phyloP scores from a whole-genome alignment of 495 filamentous ascomycete species.

The Tuber calosporum region DNA sequence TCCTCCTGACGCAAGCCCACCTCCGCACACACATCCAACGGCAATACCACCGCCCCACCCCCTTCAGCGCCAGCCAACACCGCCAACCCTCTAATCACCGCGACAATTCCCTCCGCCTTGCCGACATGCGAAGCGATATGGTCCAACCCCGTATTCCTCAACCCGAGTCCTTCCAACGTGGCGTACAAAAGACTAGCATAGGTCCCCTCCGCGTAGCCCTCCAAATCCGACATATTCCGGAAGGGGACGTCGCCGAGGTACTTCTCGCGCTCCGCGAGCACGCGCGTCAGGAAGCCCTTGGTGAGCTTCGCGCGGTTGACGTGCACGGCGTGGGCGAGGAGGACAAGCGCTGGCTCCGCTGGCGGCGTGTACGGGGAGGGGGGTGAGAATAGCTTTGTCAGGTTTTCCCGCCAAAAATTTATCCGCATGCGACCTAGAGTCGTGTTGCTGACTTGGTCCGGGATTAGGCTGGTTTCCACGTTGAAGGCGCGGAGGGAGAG shows the following conservation, averaged over 20 bases:
- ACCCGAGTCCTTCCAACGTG: slow-evolving; percentile 65
- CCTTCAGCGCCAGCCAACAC: slow-evolving; percentile 68
- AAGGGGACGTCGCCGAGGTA: slow-evolving; percentile 80
- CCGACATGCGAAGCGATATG: slow-evolving; percentile 91
- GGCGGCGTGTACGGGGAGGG: slow-evolving; percentile 43
- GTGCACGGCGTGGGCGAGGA: slow-evolving; percentile 62
- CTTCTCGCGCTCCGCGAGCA: slow-evolving; percentile 62
- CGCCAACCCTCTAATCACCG: slow-evolving; percentile 74
- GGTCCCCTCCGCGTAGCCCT: slow-evolving; percentile 85
- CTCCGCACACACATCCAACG: slow-evolving; percentile 83
- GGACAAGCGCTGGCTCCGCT: slow-evolving; percentile 81
- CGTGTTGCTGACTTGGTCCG: slow-evolving; percentile 74
- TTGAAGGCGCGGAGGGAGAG: slow-evolving; percentile 89
- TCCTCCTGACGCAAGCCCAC: slow-evolving; percentile 75
- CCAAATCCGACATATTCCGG: slow-evolving; percentile 58
- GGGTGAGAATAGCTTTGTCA: slow-evolving; percentile 47
- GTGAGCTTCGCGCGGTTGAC: slow-evolving; percentile 15
- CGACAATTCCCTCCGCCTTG: slow-evolving; percentile 81
- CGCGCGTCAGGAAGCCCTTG: slow-evolving; percentile 69
- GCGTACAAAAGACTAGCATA: slow-evolving; percentile 92
- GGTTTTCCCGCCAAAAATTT: slow-evolving; percentile 88
- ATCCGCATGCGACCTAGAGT: slow-evolving; percentile 79
- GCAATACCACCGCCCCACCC: slow-evolving; percentile 63
- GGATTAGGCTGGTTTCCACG: slow-evolving; percentile 76
- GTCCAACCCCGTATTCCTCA: slow-evolving; percentile 75